These are phyloP conservation scores for Botrytis fabae DNA, from an alignment of 2,329 filamentous ascomycete species.

Conservation along the genomic window DNA sequence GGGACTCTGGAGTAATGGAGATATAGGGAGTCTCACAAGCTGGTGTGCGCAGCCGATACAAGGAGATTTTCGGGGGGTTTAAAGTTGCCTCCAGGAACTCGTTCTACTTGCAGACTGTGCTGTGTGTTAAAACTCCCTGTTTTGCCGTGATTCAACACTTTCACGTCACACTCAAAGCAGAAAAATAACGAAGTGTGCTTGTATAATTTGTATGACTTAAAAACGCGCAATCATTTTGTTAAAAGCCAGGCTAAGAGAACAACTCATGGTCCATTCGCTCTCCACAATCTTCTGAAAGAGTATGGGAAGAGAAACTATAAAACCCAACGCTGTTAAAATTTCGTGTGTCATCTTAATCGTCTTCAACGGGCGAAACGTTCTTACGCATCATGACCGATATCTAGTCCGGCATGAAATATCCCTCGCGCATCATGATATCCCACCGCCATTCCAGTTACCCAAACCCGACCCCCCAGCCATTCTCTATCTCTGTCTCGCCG, in stretches of 20 bases:
- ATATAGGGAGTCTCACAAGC: neutral
- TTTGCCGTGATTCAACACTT: neutral
- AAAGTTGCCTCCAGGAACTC: neutral
- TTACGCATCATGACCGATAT: no score
- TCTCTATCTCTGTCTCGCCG: no score
- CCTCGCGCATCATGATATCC: no score
- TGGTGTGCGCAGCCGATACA: neutral
- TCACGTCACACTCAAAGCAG: neutral
- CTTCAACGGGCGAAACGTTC: no score
- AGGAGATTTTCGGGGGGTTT: neutral
- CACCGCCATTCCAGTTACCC: no score
- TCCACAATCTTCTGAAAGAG: no score
- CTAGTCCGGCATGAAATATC: no score
- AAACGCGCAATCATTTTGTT: neutral
- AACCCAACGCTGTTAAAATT: neutral
- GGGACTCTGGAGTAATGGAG: neutral
- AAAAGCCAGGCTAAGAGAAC: neutral
- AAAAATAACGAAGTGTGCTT: neutral
- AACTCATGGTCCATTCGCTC: no score
- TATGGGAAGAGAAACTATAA: neutral
- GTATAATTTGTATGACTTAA: neutral
- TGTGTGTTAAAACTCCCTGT: neutral
- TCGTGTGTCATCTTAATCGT: no score
- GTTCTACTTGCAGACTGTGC: neutral
- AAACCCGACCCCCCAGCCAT: no score